Percentiles rank a stretch among this genome's conserved stretches.
phyloP scores from a whole-genome alignment of 2,329 filamentous ascomycete species.

The Ophiosphaerella korrae region DNA sequence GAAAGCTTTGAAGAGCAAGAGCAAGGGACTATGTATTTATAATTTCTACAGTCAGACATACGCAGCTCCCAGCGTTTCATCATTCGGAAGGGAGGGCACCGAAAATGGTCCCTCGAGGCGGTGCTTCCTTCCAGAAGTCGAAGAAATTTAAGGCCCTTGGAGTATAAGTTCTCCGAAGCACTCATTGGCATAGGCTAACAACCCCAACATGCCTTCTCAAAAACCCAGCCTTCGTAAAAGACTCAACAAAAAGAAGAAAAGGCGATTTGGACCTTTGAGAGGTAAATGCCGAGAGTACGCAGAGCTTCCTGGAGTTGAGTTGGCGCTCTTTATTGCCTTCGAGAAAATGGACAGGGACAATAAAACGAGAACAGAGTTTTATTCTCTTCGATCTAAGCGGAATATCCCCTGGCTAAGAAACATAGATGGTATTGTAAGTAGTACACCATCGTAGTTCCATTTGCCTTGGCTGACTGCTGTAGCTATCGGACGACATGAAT shows the following conservation, averaged over 20 bases:
- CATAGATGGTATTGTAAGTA: background rate
- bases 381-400: background rate
- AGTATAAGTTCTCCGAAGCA: background rate
- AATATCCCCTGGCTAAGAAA: background rate
- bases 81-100: background rate
- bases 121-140: background rate
- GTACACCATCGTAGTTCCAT: background rate
- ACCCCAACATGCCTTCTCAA: background rate
- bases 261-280: background rate
- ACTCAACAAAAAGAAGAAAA: background rate
- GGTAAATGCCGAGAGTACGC: background rate
- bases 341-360: background rate
- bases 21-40: background rate
- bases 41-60: background rate
- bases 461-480: background rate
- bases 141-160: background rate
- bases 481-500: background rate
- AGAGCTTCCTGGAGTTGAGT: slow-evolving; percentile 1
- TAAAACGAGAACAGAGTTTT: slow-evolving; percentile 1
- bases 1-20: background rate
- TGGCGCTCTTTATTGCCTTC: background rate
- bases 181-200: background rate
- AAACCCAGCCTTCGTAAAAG: background rate
- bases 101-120: background rate
- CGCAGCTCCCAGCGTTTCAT: background rate